These are phyloP conservation scores for Nannochloropsis oceanica DNA, from an alignment of 108 stramenopile species.

Conservation along the genomic window DNA sequence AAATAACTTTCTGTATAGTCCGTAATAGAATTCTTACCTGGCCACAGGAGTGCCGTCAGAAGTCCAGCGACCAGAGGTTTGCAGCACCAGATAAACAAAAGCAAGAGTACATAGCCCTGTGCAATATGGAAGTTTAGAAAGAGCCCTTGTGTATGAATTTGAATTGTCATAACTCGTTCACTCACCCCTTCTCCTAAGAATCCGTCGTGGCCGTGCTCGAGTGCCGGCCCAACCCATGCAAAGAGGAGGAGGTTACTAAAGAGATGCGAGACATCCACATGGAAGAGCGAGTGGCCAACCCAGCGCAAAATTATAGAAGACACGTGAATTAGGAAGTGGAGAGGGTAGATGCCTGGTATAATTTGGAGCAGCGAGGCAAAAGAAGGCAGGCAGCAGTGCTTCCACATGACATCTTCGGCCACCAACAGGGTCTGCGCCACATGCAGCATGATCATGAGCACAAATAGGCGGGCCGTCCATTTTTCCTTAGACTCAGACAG, in stretches of 20 bases:
- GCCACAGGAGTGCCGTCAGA: background rate
- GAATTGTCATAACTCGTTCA: background rate
- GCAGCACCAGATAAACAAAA: background rate
- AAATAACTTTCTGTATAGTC: too few relatives aligned
- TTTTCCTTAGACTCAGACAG: background rate
- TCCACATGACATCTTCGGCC: background rate
- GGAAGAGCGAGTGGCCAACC: background rate
- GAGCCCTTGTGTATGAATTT: too few relatives aligned
- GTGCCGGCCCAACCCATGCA: background rate
- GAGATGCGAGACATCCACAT: background rate
- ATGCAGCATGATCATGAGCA: background rate
- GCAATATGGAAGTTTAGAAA: background rate
- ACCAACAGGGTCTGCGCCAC: background rate
- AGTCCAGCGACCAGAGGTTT: background rate
- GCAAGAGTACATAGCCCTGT: background rate
- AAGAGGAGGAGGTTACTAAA: background rate
- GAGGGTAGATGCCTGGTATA: background rate
- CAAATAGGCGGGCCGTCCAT: background rate
- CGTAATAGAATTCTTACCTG: background rate
- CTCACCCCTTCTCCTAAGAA: background rate
- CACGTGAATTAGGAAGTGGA: background rate
- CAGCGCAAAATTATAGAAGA: background rate
- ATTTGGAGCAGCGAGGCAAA: background rate
- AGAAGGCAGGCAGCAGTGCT: background rate
- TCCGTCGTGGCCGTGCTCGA: background rate